phyloP scores from a whole-genome alignment of 2,329 filamentous ascomycete genomes.

The Epichloe baconii region DNA sequence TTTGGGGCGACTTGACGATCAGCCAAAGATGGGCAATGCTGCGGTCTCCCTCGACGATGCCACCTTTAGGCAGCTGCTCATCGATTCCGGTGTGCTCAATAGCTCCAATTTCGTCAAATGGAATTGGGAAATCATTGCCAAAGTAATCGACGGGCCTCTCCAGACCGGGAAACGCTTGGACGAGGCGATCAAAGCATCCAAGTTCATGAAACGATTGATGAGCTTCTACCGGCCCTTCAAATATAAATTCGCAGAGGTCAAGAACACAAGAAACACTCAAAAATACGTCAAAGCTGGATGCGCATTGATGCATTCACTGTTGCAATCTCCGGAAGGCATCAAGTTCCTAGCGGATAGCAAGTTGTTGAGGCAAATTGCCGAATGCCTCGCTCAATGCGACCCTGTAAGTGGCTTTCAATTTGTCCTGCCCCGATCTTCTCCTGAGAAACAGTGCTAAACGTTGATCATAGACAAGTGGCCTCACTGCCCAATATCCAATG shows the following conservation, averaged over 20 bases:
- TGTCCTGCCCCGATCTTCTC: neutral
- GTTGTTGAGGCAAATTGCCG: slow-evolving; percentile 80
- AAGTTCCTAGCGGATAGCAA: slow-evolving; percentile 87
- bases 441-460: slow-evolving; percentile 6
- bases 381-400: slow-evolving; percentile 91
- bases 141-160: slow-evolving; percentile 83
- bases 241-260: slow-evolving; percentile 80
- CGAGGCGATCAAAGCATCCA: slow-evolving; percentile 86
- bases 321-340: slow-evolving; percentile 75
- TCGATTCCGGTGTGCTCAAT: slow-evolving; percentile 76
- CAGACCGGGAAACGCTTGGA: slow-evolving; percentile 84
- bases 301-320: slow-evolving; percentile 70
- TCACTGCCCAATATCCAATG: slow-evolving; percentile 73
- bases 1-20: slow-evolving; percentile 40
- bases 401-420: slow-evolving; percentile 40
- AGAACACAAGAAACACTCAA: slow-evolving; percentile 84
- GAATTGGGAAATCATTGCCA: slow-evolving; percentile 91
- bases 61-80: slow-evolving; percentile 48
- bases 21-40: slow-evolving; percentile 34
- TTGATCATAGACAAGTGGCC: slow-evolving; percentile 43
- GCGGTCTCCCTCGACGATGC: slow-evolving; percentile 40
- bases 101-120: slow-evolving; percentile 89
- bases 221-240: slow-evolving; percentile 97
- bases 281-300: slow-evolving; percentile 88
- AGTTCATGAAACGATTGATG: slow-evolving; percentile 88